Evolutionary conservation across 345 rosid species (phyloP), one percentile per base, ranked within the genome.

Genomic region (Abelmoschus esculentus): DNA sequence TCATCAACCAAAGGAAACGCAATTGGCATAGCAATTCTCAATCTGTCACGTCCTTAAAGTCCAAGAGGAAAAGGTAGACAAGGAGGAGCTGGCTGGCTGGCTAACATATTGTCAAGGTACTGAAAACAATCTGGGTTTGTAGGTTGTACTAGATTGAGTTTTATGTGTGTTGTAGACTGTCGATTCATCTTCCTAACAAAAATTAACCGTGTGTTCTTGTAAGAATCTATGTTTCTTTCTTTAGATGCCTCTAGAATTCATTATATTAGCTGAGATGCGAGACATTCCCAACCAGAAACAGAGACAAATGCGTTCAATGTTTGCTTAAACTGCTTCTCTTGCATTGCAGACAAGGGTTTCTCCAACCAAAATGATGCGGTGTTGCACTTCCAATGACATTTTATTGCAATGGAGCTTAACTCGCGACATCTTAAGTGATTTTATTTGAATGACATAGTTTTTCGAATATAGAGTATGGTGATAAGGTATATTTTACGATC

Each of bases 21-120:
- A 93, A 93, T 69, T 91, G 98, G 98, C 97, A 93, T 73, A 90
- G 81, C 91, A 89, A 80, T 73, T 93, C 98, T 74, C 89, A 88
- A 34, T 91, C 97, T 22, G 90, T 86, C 69, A 88, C 97, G 56
- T 93, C 96, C 62, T 82, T 91, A 74, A 91, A 93, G 75, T 91
- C 98, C 67, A 93, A 93, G 88, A 96, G 98, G 79, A 93, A 93
- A 76, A 82, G 90, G 77, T 88, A 84, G 82, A 76, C 6, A 52
- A 42, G 36, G 36, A 32, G 36, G 31, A 3, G 31, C 4, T 31
- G 36, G 6, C 36, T 32, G 42, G 9, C 42, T 38, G n/a, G 75
- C 80, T 83, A 79, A 79, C 85, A 52, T 28, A 44, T 74, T 62
- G 53, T 32, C 36, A 32, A 32, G 36, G 32, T 29, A 29, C 3